phyloP scores from a whole-genome alignment of 495 filamentous ascomycete genomes.

The Podospora pseudoanserina region DNA sequence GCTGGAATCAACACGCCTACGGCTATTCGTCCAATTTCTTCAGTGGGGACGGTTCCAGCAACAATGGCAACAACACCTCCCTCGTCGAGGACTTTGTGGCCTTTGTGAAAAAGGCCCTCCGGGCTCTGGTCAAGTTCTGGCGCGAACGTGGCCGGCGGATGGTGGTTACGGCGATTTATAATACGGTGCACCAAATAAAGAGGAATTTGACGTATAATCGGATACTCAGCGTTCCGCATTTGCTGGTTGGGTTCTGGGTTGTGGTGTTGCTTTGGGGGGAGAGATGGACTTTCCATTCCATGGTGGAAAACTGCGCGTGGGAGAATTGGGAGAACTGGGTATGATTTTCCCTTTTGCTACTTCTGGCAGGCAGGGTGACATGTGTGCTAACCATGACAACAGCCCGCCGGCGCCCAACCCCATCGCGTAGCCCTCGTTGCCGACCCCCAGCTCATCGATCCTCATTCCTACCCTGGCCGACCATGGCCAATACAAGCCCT shows the following conservation, averaged over 20 bases:
- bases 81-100: slow-evolving; percentile 29
- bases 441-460: slow-evolving; percentile 96
- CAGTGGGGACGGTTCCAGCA: slow-evolving; percentile 9
- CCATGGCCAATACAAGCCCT: slow-evolving; percentile 81
- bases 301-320: slow-evolving; percentile 74
- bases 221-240: slow-evolving; percentile 59
- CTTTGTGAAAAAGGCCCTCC: slow-evolving; percentile 30
- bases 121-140: slow-evolving; percentile 36
- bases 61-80: slow-evolving; percentile 26
- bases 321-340: slow-evolving; percentile 90
- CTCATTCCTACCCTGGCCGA: slow-evolving; percentile 91
- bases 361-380: not conserved
- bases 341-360: slow-evolving; percentile 19
- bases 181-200: slow-evolving; percentile 30
- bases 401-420: slow-evolving; percentile 74
- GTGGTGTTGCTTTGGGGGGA: slow-evolving; percentile 84
- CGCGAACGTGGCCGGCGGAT: slow-evolving; percentile 37
- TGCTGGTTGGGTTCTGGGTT: slow-evolving; percentile 70
- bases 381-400: not conserved
- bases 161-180: slow-evolving; percentile 26
- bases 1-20: not conserved
- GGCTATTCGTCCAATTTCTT: not conserved
- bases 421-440: slow-evolving; percentile 87
- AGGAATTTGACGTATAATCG: slow-evolving; percentile 43
- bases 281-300: slow-evolving; percentile 65